phyloP scores from a whole-genome alignment of 2,329 filamentous ascomycete genomes.

The Trichoderma breve region DNA sequence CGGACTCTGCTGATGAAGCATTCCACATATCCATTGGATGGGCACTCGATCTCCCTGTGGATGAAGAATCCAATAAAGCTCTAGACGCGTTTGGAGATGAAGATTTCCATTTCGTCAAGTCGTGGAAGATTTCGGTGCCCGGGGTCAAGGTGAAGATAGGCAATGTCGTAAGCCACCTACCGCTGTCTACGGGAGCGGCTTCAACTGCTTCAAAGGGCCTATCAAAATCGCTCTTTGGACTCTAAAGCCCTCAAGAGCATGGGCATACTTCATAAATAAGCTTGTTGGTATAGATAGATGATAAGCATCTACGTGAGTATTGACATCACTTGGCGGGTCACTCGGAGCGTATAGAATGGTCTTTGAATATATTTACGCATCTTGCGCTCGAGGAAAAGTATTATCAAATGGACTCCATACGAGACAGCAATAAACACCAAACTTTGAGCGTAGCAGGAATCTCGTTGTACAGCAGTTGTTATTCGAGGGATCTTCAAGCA shows the following conservation, averaged over 20 bases:
- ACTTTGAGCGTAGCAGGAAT: background rate
- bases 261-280: background rate
- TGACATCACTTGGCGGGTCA: background rate
- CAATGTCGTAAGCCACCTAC: slow-evolving; percentile 59
- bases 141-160: slow-evolving; percentile 74
- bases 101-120: slow-evolving; percentile 33
- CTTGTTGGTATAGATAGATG: too few species aligned
- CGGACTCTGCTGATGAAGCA: slow-evolving; percentile 36
- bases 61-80: slow-evolving; percentile 35
- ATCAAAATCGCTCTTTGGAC: slow-evolving; percentile 21
- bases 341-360: background rate
- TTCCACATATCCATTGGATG: slow-evolving; percentile 93
- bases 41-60: slow-evolving; percentile 59
- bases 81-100: slow-evolving; percentile 27
- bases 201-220: background rate
- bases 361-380: background rate
- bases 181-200: slow-evolving; percentile 30
- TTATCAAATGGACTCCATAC: background rate
- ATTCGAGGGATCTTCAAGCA: too few species aligned
- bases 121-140: slow-evolving; percentile 53
- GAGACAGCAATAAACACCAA: background rate
- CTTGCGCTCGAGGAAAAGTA: background rate
- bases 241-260: background rate
- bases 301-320: background rate
- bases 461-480: background rate